These are phyloP conservation scores for Paracoccidioides brasiliensis DNA, from an alignment of 2,329 filamentous ascomycete species.

Conservation along the genomic window DNA sequence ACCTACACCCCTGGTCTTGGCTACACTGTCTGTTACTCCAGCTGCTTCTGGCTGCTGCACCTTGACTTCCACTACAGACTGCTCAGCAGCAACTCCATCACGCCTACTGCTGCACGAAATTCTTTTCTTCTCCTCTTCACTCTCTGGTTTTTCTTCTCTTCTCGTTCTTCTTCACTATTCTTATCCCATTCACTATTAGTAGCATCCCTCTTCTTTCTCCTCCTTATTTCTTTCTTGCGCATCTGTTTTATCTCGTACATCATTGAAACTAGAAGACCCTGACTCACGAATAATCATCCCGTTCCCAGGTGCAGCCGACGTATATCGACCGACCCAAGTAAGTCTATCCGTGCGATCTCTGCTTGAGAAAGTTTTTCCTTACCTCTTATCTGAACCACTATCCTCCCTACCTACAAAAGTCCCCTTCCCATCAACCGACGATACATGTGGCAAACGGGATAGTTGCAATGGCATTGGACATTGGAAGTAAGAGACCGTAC, in stretches of 20 bases:
- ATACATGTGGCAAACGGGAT: neutral
- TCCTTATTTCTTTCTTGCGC: conserved; percentile 3
- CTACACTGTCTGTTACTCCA: neutral
- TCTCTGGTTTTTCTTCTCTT: conserved; percentile 2
- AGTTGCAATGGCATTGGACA: neutral
- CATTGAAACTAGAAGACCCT: conserved; percentile 4
- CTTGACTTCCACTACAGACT: conserved; percentile 1
- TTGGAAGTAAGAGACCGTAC: neutral
- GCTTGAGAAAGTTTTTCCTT: neutral
- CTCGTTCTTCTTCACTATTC: conserved; percentile 2
- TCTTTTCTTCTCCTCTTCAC: neutral
- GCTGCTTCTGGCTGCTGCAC: neutral
- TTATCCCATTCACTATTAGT: neutral
- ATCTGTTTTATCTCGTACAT: neutral
- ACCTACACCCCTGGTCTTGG: conserved; percentile 5
- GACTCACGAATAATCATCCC: conserved; percentile 10
- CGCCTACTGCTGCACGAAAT: conserved; percentile 5
- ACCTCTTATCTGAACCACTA: neutral
- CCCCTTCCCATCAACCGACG: neutral
- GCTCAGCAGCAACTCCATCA: conserved; percentile 5
- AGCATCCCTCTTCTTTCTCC: neutral
- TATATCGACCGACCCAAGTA: conserved; percentile 36
- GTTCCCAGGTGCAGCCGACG: conserved; percentile 29
- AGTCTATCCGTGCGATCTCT: conserved; percentile 15
- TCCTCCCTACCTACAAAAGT: neutral